Evolutionary conservation across 306 rosid genomes (phyloP).

Genomic region (Malus orientalis): DNA sequence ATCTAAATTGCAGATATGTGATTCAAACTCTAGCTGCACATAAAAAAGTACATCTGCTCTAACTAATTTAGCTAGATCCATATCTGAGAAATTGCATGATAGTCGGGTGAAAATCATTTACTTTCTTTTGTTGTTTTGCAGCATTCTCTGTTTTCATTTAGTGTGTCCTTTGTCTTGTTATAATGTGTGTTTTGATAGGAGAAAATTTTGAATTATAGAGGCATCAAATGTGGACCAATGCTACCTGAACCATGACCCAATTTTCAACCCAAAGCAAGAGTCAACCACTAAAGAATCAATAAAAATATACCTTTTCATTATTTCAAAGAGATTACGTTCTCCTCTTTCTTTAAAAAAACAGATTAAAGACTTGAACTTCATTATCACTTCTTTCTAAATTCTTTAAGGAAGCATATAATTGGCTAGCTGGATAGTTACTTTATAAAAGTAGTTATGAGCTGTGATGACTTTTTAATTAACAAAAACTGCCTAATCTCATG

Average conservation of each 20-base stretch:
- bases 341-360: slow-evolving; percentile 4
- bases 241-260: slow-evolving; percentile 35
- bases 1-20: no score
- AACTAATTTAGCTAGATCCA: no score
- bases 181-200: slow-evolving; percentile 29
- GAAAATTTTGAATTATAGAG: slow-evolving; percentile 9
- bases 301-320: slow-evolving; percentile 6
- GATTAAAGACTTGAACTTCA: slow-evolving; percentile 1
- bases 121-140: slow-evolving; percentile 4
- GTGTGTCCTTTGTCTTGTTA: slow-evolving; percentile 45
- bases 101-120: not conserved
- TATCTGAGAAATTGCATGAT: not conserved
- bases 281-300: slow-evolving; percentile 60
- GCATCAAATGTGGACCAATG: slow-evolving; percentile 44
- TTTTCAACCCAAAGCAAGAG: slow-evolving; percentile 48
- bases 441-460: not conserved
- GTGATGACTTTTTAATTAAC: not conserved
- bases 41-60: no score
- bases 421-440: not conserved
- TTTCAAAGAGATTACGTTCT: not conserved
- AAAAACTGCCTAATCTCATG: not conserved
- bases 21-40: no score
- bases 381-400: slow-evolving; percentile 6
- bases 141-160: slow-evolving; percentile 20
- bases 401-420: slow-evolving; percentile 9